phyloP scores from a whole-genome alignment of 2,329 filamentous ascomycete species.

The Catunica adiposa region DNA sequence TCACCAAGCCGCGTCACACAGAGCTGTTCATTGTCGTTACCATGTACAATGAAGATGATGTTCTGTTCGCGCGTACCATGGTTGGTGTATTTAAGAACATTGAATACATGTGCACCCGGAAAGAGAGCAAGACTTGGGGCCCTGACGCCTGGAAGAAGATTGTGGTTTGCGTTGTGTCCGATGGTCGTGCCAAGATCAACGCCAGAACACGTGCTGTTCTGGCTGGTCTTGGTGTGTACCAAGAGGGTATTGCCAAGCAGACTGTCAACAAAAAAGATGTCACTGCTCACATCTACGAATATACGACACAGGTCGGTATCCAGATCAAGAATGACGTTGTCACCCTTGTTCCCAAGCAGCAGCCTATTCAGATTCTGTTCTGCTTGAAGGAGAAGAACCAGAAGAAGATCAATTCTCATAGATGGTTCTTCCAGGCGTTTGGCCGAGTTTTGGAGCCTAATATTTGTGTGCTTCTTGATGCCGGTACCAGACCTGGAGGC shows the following conservation, averaged over 20 bases:
- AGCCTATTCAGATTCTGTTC: conserved; percentile 92
- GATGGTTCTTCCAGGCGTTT: conserved; percentile 98
- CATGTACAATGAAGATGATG: conserved; percentile 98
- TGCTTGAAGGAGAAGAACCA: conserved; percentile 99
- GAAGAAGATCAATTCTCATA: conserved; percentile 99
- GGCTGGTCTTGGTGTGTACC: conserved; percentile 93
- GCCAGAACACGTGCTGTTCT: conserved; percentile 83
- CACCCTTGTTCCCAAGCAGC: conserved; percentile 64
- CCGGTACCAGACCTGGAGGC: conserved; percentile 82
- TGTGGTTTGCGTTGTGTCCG: conserved; percentile 89
- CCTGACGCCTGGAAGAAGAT: conserved; percentile 98
- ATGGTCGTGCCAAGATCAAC: conserved; percentile 80
- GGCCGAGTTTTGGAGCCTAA: conserved; percentile 84
- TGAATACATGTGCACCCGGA: conserved; percentile 83
- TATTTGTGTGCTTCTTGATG: conserved; percentile 90
- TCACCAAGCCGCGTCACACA: conserved; percentile 80
- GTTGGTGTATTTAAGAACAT: conserved; percentile 98
- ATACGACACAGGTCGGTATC: conserved; percentile 74
- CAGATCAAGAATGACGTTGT: conserved; percentile 84
- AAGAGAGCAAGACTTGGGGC: conserved; percentile 88
- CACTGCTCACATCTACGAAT: conserved; percentile 94
- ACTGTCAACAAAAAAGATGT: conserved; percentile 92
- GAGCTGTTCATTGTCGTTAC: conserved; percentile 93
- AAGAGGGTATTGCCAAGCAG: conserved; percentile 97
- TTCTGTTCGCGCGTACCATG: conserved; percentile 94